These are phyloP conservation scores for Rhodosporidiobolus sp. DNA, from an alignment of 768 basidiomycete genomes.

Conservation along the genomic window DNA sequence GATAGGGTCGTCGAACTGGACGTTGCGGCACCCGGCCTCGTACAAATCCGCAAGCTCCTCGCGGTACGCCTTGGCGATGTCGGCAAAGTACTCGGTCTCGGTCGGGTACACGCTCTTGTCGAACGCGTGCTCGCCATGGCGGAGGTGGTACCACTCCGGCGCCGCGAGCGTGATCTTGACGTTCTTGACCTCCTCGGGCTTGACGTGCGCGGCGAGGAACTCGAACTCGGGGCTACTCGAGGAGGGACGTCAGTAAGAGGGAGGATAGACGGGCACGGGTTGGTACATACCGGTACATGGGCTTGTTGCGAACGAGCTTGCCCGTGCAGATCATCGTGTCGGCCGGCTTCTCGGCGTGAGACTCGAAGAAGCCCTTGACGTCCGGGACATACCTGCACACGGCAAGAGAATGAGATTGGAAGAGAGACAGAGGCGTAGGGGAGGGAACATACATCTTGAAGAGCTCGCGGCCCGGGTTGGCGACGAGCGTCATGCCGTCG, in stretches of 20 bases:
- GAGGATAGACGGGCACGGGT: too few relatives aligned
- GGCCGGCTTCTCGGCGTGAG: constrained; percentile 29
- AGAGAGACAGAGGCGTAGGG: not conserved
- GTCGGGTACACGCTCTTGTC: constrained; percentile 58
- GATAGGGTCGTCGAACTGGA: constrained; percentile 57
- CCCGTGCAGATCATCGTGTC: constrained; percentile 36
- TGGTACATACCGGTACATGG: constrained; percentile 34
- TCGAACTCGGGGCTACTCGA: constrained; percentile 38
- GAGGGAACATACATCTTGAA: constrained; percentile 31
- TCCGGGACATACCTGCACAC: constrained; percentile 34
- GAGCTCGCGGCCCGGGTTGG: constrained; percentile 32
- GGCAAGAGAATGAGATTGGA: not conserved
- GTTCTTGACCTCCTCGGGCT: constrained; percentile 53
- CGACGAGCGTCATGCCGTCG: constrained; percentile 57
- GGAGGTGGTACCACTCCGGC: constrained; percentile 54
- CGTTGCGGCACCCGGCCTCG: constrained; percentile 52
- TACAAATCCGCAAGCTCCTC: constrained; percentile 55
- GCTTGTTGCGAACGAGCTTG: constrained; percentile 40
- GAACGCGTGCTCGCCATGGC: constrained; percentile 43
- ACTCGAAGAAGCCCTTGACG: constrained; percentile 37
- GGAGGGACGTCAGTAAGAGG: not conserved
- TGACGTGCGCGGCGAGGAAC: constrained; percentile 32
- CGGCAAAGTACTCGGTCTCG: constrained; percentile 60
- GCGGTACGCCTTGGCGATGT: constrained; percentile 55
- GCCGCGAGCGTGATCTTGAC: constrained; percentile 71